Conservation (phyloP, 106 monocot species). For the Narthecium ossifragum region DNA sequence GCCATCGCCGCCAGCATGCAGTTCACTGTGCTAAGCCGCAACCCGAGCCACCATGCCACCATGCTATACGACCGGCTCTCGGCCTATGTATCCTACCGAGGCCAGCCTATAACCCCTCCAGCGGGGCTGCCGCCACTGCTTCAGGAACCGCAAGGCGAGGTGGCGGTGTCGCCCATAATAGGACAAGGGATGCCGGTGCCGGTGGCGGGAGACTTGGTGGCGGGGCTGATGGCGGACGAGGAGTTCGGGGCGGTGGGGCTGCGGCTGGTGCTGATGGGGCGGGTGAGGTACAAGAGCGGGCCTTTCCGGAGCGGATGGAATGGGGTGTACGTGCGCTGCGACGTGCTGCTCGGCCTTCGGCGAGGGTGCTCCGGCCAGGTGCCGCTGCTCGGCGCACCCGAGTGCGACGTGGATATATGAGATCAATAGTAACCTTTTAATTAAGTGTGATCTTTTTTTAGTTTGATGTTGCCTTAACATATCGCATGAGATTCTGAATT, state of each 20-base stretch:
- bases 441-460: too few relatives aligned
- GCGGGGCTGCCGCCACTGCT: conserved; percentile 40
- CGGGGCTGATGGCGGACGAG: conserved; percentile 37
- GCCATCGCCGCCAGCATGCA: conserved; percentile 55
- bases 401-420: conserved; percentile 45
- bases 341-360: conserved; percentile 40
- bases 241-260: conserved; percentile 40
- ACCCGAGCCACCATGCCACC: conserved; percentile 45
- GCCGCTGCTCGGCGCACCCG: conserved; percentile 48
- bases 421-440: too few relatives aligned
- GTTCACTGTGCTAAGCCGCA: conserved; percentile 55
- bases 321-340: conserved; percentile 49
- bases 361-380: conserved; percentile 31
- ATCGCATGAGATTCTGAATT: too few relatives aligned
- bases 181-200: conserved; percentile 28
- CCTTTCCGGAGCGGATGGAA: conserved; percentile 55
- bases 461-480: too few relatives aligned
- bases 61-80: conserved; percentile 48
- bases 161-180: conserved; percentile 49
- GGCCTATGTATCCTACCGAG: conserved; percentile 38
- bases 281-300: conserved; percentile 48
- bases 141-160: conserved; percentile 35
- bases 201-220: conserved; percentile 30
- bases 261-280: conserved; percentile 55
- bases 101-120: conserved; percentile 52